These are phyloP conservation scores for Colletotrichum liaoningense DNA, from an alignment of 2,329 filamentous ascomycete genomes.

Conservation along the genomic window DNA sequence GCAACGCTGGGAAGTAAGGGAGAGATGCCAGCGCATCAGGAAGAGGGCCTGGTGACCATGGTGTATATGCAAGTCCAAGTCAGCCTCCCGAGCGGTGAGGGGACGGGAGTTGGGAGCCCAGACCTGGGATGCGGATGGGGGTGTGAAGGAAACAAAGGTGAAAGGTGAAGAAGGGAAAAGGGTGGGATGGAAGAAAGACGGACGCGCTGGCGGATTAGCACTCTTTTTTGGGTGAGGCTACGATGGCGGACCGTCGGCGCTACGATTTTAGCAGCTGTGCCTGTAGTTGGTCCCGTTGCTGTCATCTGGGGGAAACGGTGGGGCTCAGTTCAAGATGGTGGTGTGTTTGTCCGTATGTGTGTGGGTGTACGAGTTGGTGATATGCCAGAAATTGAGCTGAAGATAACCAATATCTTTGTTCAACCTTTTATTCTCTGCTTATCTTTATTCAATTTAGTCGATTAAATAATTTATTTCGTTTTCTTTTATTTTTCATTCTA, in stretches of 20 bases:
- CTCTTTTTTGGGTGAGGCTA: neutral
- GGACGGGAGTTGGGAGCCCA: conserved; percentile 7
- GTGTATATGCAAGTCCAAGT: conserved; percentile 36
- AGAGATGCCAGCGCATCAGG: conserved; percentile 35
- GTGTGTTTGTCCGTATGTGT: neutral
- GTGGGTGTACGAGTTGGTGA: neutral
- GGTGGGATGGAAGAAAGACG: neutral
- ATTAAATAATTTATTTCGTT: too few relatives aligned
- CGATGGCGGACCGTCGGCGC: conserved; percentile 32
- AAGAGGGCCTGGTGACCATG: conserved; percentile 33
- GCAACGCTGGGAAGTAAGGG: conserved; percentile 24
- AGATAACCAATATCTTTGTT: neutral
- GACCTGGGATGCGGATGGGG: neutral
- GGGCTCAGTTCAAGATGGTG: conserved; percentile 5
- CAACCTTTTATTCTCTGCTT: neutral
- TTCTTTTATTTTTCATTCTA: neutral
- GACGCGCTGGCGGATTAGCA: neutral
- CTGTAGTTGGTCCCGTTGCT: neutral
- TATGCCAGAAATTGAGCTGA: neutral
- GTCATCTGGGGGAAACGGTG: conserved; percentile 29
- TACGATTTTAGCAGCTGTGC: neutral
- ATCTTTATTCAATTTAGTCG: too few relatives aligned
- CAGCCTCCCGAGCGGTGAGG: conserved; percentile 35
- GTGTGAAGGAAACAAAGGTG: neutral
- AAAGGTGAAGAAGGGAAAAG: neutral